A percentile compares a stretch with the other conserved stretches of the same genome.
phyloP scores from a whole-genome alignment of 441 rosid species.

The Aleurites moluccanus region DNA sequence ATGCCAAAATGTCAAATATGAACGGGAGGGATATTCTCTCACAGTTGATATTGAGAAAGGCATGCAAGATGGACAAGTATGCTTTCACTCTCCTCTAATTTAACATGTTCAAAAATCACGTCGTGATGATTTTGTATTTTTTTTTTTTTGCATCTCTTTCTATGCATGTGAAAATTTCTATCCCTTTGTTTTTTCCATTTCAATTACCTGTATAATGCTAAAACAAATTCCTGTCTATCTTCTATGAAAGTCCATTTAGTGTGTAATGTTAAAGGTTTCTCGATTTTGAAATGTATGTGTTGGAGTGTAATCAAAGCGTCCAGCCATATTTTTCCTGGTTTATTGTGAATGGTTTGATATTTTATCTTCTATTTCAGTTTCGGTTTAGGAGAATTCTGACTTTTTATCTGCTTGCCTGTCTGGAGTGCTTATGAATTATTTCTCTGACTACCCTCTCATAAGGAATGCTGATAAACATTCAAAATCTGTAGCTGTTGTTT shows the following conservation, averaged over 20 bases:
- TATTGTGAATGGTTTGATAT: neutral
- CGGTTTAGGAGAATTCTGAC: neutral
- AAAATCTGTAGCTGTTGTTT: neutral
- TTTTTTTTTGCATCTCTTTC: neutral
- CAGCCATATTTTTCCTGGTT: neutral
- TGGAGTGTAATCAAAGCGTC: neutral
- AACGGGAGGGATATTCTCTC: slow-evolving; percentile 74
- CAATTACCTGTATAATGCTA: neutral
- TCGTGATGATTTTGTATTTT: no score
- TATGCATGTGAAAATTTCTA: slow-evolving; percentile 2
- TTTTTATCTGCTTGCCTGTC: neutral
- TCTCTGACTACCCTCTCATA: neutral
- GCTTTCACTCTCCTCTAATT: slow-evolving; percentile 21
- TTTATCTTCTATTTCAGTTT: neutral
- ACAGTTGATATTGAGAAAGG: slow-evolving; percentile 97
- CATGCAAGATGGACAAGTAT: slow-evolving; percentile 97
- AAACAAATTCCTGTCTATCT: neutral
- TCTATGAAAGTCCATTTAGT: neutral
- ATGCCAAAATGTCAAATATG: slow-evolving; percentile 88
- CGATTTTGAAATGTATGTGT: neutral
- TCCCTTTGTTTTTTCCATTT: neutral
- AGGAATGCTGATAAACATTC: slow-evolving; percentile 6
- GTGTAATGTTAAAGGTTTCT: neutral
- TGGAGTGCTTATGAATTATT: neutral
- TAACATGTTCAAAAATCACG: neutral